These are phyloP conservation scores for Rhododendron kiyosumense DNA, from an alignment of 148 eudicot species.

Conservation along the genomic window DNA sequence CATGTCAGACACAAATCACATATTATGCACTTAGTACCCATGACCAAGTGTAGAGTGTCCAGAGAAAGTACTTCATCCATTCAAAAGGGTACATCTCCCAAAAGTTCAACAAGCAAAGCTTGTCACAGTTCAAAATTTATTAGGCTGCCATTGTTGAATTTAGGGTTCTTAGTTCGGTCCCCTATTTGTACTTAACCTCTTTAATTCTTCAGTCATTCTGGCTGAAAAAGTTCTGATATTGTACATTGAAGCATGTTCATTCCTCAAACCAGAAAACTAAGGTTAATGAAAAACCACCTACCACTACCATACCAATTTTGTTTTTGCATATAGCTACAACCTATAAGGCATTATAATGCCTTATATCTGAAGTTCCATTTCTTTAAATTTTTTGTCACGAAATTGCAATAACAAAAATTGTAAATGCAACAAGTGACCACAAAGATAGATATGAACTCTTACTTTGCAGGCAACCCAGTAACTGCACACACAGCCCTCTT, in stretches of 20 bases:
- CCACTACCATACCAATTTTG: too few species aligned
- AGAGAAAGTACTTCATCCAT: not conserved
- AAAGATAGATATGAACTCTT: conserved; percentile 18
- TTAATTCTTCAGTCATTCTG: not conserved
- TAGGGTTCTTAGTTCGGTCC: not conserved
- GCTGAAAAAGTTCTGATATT: not conserved
- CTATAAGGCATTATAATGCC: too few species aligned
- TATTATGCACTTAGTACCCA: not conserved
- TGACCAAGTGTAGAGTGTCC: not conserved
- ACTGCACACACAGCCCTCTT: conserved; percentile 64
- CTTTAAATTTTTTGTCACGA: not conserved
- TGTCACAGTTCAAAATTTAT: not conserved
- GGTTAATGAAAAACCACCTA: not conserved
- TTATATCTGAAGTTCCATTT: not conserved
- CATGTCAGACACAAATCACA: not conserved
- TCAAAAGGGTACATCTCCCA: not conserved
- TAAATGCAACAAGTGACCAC: not conserved
- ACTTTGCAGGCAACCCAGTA: conserved; percentile 90
- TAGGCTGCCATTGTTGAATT: not conserved
- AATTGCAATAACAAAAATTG: not conserved
- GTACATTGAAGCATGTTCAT: not conserved
- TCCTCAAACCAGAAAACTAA: not conserved
- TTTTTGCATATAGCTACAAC: not conserved
- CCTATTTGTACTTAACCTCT: not conserved
- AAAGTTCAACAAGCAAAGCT: not conserved